Evolutionary conservation across 202 grass and related monocot species (phyloP), one percentile per base, ranked within the genome.

Genomic region (Zizania palustris): DNA sequence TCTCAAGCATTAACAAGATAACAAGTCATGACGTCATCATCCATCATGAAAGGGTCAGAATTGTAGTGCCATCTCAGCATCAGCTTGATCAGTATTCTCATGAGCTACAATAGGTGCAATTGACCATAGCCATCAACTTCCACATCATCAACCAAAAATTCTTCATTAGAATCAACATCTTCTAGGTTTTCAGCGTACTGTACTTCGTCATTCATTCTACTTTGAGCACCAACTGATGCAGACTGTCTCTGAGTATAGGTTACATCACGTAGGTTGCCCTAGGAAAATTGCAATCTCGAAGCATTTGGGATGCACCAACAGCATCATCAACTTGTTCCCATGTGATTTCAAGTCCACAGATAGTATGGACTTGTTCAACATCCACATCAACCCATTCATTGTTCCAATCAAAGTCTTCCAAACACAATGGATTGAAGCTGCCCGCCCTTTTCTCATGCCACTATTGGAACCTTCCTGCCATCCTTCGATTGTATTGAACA

Each of bases 351-450:
- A 63, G 4, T 36, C 61, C 37, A 64, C 15, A 3, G 15, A 8
- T 8, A 65, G 20, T 20, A 40, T 65, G 36, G n/a, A 11, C 7
- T 16, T 39, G 9, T 65, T 65, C 63, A 43, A 18, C 39, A 44
- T 65, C 9, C 15, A 65, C 5, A 4, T 43, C 63, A 18, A 65
- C 38, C 7, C 63, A 65, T 65, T 65, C 63, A 65, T 65, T 65
- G 39, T 65, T 65, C 39, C 39, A 43, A 44, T 44, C 63, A 43
- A 65, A 42, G 10, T 44, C 39, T 1, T 65, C 39, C 63, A 43
- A 44, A 3, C 40, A 44, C 63, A 44, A 44, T 28, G 28, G 28
- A 28, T 28, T 2, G 2, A 28, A 28, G 28, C 2, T 28, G 28
- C 28, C 28, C 2, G 28, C 28, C 2, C 28, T 28, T 28, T 28